Conservation (phyloP, 106 monocot species). For the Acorus calamus region DNA sequence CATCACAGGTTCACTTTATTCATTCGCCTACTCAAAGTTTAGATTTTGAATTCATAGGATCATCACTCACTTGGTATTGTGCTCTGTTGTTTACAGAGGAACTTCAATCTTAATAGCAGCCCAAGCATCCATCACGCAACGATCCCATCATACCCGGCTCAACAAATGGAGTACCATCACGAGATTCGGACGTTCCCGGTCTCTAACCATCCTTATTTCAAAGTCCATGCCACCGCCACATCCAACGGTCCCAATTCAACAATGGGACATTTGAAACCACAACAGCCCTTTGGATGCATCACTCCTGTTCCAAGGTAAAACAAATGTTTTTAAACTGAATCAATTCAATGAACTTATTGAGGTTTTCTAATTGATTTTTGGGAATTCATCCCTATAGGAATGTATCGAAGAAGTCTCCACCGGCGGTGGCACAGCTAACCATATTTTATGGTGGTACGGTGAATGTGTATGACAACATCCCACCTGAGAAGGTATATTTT, state of each 20-base stretch:
- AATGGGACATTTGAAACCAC: slow-evolving; percentile 24
- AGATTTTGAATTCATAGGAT: too few species aligned
- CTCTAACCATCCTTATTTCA: slow-evolving; percentile 27
- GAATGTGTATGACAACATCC: slow-evolving; percentile 57
- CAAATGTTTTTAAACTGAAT: background rate
- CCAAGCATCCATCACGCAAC: background rate
- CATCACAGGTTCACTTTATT: slow-evolving; percentile 25
- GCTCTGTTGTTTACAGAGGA: too few species aligned
- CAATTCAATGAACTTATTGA: background rate
- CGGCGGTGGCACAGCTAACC: slow-evolving; percentile 40
- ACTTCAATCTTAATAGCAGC: too few species aligned
- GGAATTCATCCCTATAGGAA: slow-evolving; percentile 13
- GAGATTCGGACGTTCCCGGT: slow-evolving; percentile 1
- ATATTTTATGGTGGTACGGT: slow-evolving; percentile 68
- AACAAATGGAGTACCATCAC: slow-evolving; percentile 12
- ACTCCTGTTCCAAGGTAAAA: slow-evolving; percentile 33
- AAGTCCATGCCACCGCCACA: slow-evolving; percentile 27
- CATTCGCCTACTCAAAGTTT: background rate
- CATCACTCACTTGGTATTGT: too few species aligned
- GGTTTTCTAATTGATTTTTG: background rate
- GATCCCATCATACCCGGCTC: background rate
- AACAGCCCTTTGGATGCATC: slow-evolving; percentile 19
- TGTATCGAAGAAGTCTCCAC: slow-evolving; percentile 6
- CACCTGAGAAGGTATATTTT: slow-evolving; percentile 55
- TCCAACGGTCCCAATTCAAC: slow-evolving; percentile 15